These are phyloP conservation scores for Apiospora rasikravindrae DNA, from an alignment of 2,329 filamentous ascomycete species.

Conservation along the genomic window DNA sequence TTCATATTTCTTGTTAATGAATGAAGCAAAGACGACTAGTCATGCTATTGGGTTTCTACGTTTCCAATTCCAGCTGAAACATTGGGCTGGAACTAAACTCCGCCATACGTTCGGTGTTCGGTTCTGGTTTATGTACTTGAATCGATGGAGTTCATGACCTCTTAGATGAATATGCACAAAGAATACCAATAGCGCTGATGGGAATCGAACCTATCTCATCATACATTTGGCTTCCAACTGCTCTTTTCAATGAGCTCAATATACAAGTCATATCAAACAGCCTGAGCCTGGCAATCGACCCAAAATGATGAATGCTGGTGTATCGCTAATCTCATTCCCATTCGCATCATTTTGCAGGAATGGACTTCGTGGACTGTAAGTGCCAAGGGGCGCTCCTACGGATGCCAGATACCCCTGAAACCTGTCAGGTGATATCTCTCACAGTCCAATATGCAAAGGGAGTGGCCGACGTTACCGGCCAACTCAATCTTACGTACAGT, in stretches of 20 bases:
- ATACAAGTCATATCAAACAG: background rate
- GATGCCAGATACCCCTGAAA: background rate
- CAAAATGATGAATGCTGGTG: background rate
- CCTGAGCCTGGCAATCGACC: background rate
- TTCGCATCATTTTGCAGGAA: background rate
- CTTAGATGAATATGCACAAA: too few relatives aligned
- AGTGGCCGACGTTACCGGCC: background rate
- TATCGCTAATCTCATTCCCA: background rate
- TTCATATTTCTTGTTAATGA: background rate
- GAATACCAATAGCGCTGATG: too few relatives aligned
- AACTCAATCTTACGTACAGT: background rate
- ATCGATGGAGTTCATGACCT: background rate
- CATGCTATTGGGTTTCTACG: background rate
- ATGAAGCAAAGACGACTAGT: background rate
- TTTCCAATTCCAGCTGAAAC: background rate
- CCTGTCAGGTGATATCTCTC: background rate
- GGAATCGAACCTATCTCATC: too few relatives aligned
- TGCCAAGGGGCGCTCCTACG: background rate
- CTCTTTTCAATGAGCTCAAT: background rate
- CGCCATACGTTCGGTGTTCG: slow-evolving; percentile 4
- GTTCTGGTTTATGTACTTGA: background rate
- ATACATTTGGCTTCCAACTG: too few relatives aligned
- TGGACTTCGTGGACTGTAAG: background rate
- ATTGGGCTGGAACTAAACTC: background rate
- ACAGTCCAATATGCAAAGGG: background rate